phyloP scores from a whole-genome alignment of 306 rosid genomes.

The Cicer chorassanicum region DNA sequence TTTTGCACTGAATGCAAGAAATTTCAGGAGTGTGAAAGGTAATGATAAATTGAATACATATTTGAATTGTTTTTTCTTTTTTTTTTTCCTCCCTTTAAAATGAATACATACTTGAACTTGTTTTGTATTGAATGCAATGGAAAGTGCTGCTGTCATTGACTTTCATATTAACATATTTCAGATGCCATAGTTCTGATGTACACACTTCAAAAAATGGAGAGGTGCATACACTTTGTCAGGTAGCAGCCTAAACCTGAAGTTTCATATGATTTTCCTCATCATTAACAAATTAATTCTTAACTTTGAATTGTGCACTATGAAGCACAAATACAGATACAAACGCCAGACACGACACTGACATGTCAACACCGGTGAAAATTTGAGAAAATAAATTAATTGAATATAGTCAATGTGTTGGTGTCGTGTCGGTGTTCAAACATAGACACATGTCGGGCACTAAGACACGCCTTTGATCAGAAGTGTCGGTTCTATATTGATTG shows the following conservation, averaged over 20 bases:
- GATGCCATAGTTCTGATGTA: constrained; percentile 48
- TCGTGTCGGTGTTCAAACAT: no score
- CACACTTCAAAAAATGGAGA: constrained; percentile 54
- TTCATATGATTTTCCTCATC: constrained; percentile 6
- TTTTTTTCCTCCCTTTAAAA: background rate
- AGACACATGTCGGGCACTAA: no score
- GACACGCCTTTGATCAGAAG: no score
- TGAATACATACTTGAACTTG: background rate
- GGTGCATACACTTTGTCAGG: constrained; percentile 54
- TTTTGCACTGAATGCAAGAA: constrained; percentile 62
- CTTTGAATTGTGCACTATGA: constrained; percentile 8
- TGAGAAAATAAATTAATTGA: no score
- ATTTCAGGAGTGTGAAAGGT: constrained; percentile 74
- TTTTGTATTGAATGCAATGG: background rate
- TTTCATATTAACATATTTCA: constrained; percentile 41
- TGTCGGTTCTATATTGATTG: background rate
- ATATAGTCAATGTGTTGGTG: no score
- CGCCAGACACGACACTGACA: no score
- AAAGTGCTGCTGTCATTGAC: constrained; percentile 13
- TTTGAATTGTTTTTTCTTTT: background rate
- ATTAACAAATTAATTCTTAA: constrained; percentile 1
- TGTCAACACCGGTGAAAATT: no score
- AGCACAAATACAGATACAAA: no score
- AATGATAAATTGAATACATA: background rate
- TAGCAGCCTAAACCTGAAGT: constrained; percentile 40